Percentiles rank a stretch among this genome's conserved stretches.
Conservation (phyloP, 164 flowering plant genomes). For the Paratinospora sagittata region DNA sequence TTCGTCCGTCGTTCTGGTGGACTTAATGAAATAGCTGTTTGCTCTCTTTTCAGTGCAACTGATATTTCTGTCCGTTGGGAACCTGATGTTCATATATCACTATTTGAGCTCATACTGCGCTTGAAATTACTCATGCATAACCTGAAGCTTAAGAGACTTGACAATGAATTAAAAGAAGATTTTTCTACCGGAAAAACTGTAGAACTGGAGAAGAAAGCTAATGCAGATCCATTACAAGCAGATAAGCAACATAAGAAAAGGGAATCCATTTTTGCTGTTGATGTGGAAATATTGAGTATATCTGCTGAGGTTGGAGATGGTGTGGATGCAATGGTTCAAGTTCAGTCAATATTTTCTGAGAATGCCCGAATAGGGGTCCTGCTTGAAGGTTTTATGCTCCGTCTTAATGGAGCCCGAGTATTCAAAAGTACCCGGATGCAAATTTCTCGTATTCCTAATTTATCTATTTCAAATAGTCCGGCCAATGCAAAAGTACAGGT, state of each 20-base stretch:
- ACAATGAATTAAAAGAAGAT: conserved; percentile 27
- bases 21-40: conserved; percentile 65
- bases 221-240: conserved; percentile 29
- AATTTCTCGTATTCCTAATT: conserved; percentile 81
- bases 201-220: conserved; percentile 37
- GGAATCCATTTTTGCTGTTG: conserved; percentile 87
- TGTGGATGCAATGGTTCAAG: conserved; percentile 53
- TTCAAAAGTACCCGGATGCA: conserved; percentile 94
- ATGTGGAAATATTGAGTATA: conserved; percentile 77
- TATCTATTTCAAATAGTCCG: conserved; percentile 30
- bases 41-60: conserved; percentile 96
- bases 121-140: conserved; percentile 50
- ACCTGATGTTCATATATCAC: conserved; percentile 84
- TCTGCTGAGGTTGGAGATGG: conserved; percentile 88
- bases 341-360: conserved; percentile 79
- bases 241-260: conserved; percentile 55
- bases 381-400: conserved; percentile 83
- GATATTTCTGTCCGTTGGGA: conserved; percentile 88
- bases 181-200: conserved; percentile 21
- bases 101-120: conserved; percentile 65
- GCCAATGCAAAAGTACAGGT: conserved; percentile 37
- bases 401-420: conserved; percentile 62
- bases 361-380: conserved; percentile 93
- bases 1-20: conserved; percentile 88
- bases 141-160: conserved; percentile 45